Evolutionary conservation across 2,329 filamentous ascomycete genomes (phyloP).

Genomic region (Aureobasidium lini): DNA sequence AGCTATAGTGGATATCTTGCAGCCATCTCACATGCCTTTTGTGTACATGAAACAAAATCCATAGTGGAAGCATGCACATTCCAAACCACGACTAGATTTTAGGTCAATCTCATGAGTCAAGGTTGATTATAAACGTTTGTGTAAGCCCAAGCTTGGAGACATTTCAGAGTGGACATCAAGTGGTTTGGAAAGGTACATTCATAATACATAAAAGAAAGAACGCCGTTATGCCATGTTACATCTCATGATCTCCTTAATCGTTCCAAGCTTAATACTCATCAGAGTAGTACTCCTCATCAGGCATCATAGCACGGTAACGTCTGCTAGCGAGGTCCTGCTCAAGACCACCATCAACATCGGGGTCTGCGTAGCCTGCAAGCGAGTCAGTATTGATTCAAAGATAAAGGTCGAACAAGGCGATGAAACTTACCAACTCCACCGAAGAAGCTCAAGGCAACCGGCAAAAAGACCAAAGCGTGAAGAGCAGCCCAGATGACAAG

Average conservation of each 20-base stretch:
- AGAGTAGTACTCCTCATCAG: constrained; percentile 70
- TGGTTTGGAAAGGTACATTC: background rate
- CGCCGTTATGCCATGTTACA: background rate
- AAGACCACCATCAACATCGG: constrained; percentile 77
- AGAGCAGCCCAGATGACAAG: constrained; percentile 82
- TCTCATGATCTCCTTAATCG: background rate
- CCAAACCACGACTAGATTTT: no score
- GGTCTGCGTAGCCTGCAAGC: constrained; percentile 67
- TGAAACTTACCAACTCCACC: constrained; percentile 62
- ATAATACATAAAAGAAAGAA: background rate
- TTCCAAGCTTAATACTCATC: constrained; percentile 45
- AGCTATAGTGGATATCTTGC: no score
- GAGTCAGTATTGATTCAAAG: background rate
- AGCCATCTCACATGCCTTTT: no score
- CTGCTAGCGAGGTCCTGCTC: constrained; percentile 80
- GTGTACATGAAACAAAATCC: no score
- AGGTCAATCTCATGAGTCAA: no score
- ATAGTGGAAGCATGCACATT: no score
- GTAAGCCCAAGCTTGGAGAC: no score
- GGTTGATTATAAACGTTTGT: no score
- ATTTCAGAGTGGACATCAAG: no score
- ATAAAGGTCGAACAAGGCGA: background rate
- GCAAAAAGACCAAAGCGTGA: constrained; percentile 85
- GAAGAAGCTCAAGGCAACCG: constrained; percentile 76
- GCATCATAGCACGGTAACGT: constrained; percentile 67